Evolutionary conservation across 129 eudicot genomes (phyloP).

Genomic region (Artemisia argyi): DNA sequence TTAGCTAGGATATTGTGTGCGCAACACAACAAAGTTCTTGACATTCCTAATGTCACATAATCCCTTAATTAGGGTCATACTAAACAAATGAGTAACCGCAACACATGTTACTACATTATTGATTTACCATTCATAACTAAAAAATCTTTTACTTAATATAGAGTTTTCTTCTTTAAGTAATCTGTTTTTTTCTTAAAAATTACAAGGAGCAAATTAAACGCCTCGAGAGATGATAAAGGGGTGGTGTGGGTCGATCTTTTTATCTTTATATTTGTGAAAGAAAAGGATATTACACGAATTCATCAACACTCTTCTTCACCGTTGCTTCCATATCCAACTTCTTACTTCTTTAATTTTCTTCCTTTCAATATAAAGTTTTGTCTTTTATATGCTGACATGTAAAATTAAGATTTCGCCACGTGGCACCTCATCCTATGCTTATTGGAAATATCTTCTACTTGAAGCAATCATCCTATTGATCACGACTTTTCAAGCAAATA

Average conservation of each 20-base stretch:
- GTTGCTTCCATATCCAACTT: conserved; percentile 55
- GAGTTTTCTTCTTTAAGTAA: too few relatives aligned
- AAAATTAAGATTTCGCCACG: conserved; percentile 25
- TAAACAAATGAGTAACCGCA: too few relatives aligned
- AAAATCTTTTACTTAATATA: too few relatives aligned
- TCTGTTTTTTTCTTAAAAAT: too few relatives aligned
- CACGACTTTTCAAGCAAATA: conserved; percentile 37
- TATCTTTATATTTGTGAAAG: conserved; percentile 37
- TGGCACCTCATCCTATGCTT: conserved; percentile 23
- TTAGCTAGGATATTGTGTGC: too few relatives aligned
- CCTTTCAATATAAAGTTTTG: conserved; percentile 8
- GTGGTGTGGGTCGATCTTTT: conserved; percentile 9
- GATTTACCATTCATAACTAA: too few relatives aligned
- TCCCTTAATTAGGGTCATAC: too few relatives aligned
- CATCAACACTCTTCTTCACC: conserved; percentile 48
- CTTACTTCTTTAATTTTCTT: conserved; percentile 11
- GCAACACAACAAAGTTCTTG: too few relatives aligned
- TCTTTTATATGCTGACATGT: conserved; percentile 17
- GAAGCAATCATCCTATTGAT: conserved; percentile 30
- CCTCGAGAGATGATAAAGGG: conserved; percentile 38
- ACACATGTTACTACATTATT: too few relatives aligned
- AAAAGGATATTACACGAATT: conserved; percentile 40
- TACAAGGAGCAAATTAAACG: too few relatives aligned
- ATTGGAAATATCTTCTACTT: conserved; percentile 12
- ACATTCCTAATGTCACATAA: too few relatives aligned